Conservation (phyloP, 805 yeast species). For the Blastobotrys mokoenaii region DNA sequence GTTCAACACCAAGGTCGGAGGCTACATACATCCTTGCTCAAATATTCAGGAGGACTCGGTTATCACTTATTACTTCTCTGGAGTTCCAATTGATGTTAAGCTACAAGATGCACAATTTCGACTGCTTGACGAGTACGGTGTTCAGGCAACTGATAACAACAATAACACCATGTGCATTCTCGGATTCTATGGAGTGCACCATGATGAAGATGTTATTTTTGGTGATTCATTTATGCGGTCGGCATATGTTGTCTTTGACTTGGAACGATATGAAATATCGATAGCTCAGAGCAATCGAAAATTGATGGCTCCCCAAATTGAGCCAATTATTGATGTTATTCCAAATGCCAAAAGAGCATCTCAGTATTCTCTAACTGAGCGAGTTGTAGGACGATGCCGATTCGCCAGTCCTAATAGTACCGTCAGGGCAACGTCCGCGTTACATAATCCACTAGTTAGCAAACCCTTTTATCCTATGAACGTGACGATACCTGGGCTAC, state of each 20-base stretch:
- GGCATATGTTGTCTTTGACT: conserved; percentile 48
- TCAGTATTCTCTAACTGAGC: neutral
- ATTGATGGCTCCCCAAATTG: conserved; percentile 30
- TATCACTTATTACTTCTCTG: conserved; percentile 2
- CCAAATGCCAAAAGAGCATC: conserved; percentile 3
- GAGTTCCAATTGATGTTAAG: conserved; percentile 2
- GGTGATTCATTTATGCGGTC: conserved; percentile 49
- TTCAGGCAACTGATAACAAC: neutral
- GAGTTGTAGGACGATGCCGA: neutral
- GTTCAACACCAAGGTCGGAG: neutral
- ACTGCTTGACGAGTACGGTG: neutral
- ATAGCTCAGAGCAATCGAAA: conserved; percentile 38
- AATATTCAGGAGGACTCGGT: neutral
- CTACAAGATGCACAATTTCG: conserved; percentile 1
- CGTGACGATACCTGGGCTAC: no score
- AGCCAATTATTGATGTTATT: conserved; percentile 22
- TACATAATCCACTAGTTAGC: no score
- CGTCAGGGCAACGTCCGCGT: no score
- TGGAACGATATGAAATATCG: conserved; percentile 42
- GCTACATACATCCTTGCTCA: conserved; percentile 1
- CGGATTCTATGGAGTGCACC: conserved; percentile 2
- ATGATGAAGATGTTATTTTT: conserved; percentile 24
- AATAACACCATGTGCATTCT: conserved; percentile 4
- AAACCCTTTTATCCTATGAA: no score
- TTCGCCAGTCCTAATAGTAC: no score